Conservation (phyloP, 2,329 filamentous ascomycete species). For the Bipolaris sorokiniana region DNA sequence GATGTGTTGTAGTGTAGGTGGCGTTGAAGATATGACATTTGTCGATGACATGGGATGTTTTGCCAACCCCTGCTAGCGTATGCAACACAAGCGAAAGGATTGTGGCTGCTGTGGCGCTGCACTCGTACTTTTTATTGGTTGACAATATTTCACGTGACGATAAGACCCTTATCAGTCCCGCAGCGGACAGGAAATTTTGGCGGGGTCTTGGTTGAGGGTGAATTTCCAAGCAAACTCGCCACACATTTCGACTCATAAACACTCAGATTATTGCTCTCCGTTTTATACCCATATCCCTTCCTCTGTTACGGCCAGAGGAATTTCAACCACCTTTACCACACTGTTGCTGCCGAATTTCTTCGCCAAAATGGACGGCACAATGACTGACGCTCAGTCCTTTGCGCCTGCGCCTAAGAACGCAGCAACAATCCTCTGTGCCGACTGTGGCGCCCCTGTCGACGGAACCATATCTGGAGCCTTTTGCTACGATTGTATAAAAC, state of each 20-base stretch:
- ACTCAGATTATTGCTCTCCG: conserved; percentile 1
- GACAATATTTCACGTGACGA: conserved; percentile 34
- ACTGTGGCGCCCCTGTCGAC: conserved; percentile 95
- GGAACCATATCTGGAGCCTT: conserved; percentile 85
- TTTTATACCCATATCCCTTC: background rate
- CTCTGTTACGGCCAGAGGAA: background rate
- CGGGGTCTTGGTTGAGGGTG: conserved; percentile 24
- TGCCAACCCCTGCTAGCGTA: conserved; percentile 4
- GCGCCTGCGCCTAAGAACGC: conserved; percentile 49
- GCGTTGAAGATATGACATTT: conserved; percentile 2
- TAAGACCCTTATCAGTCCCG: conserved; percentile 23
- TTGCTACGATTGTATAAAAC: conserved; percentile 94
- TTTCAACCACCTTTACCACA: background rate
- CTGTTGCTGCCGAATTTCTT: background rate
- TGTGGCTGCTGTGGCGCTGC: background rate
- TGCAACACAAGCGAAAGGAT: background rate
- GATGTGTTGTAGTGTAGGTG: background rate
- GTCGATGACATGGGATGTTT: conserved; percentile 14
- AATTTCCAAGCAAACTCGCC: conserved; percentile 41
- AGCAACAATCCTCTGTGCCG: conserved; percentile 91
- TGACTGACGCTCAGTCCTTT: conserved; percentile 51
- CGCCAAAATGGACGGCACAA: conserved; percentile 41
- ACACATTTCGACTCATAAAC: conserved; percentile 23
- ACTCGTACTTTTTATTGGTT: too few species aligned
- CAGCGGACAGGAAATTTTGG: conserved; percentile 32